These are phyloP conservation scores for Medicago lupulina DNA, from an alignment of 306 rosid genomes.

Conservation along the genomic window DNA sequence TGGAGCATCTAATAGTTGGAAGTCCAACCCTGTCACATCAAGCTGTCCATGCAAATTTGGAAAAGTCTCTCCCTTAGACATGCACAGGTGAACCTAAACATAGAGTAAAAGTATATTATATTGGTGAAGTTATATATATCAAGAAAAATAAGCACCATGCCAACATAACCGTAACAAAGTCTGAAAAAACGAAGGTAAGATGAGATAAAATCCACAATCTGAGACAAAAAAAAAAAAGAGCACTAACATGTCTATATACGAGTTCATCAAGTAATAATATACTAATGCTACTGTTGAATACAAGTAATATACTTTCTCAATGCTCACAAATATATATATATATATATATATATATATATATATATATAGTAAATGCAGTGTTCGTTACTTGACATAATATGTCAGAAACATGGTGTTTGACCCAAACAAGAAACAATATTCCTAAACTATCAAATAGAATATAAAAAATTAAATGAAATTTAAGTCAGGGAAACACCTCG, in stretches of 20 bases:
- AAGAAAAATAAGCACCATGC: constrained; percentile 31
- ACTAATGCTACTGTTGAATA: too few relatives aligned
- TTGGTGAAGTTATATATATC: constrained; percentile 20
- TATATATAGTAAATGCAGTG: not conserved
- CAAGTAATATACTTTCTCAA: not conserved
- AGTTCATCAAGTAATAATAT: constrained; percentile 2
- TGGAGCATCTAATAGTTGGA: constrained; percentile 81
- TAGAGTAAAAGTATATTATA: constrained; percentile 23
- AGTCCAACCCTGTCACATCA: constrained; percentile 83
- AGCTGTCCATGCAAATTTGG: constrained; percentile 95
- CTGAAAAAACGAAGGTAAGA: constrained; percentile 16
- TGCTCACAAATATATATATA: too few relatives aligned
- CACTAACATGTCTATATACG: not conserved
- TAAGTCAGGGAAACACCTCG: constrained; percentile 78
- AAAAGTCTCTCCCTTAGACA: constrained; percentile 91
- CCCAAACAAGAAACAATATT: constrained; percentile 12
- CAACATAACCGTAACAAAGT: constrained; percentile 7
- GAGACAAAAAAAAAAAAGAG: constrained; percentile 1
- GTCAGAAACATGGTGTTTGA: constrained; percentile 12
- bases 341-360: not conserved
- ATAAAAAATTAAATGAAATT: constrained; percentile 10
- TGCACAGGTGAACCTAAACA: constrained; percentile 89
- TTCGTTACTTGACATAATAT: constrained; percentile 12
- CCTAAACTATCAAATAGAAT: constrained; percentile 21
- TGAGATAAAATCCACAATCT: constrained; percentile 2